Evolutionary conservation across 768 basidiomycete species (phyloP).

Genomic region (Pisolithus albus): DNA sequence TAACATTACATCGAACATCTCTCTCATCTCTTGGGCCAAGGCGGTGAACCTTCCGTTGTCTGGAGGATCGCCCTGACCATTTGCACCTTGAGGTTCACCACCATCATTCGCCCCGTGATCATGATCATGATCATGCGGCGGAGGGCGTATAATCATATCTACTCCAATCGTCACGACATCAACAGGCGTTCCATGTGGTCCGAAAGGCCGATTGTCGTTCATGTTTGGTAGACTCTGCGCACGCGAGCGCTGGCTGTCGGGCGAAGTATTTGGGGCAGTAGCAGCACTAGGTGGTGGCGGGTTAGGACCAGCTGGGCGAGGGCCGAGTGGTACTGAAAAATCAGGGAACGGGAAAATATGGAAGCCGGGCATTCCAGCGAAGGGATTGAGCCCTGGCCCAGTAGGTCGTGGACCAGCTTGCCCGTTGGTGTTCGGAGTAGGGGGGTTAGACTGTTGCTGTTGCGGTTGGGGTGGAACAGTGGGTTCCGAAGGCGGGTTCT

Average conservation of each 20-base stretch:
- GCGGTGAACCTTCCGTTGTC: conserved; percentile 6
- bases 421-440: neutral
- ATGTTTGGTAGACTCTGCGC: conserved; percentile 13
- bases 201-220: conserved; percentile 11
- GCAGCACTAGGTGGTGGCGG: conserved; percentile 9
- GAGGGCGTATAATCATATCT: conserved; percentile 30
- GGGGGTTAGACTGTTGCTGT: neutral
- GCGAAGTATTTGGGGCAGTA: conserved; percentile 11
- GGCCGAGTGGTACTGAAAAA: conserved; percentile 19
- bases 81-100: neutral
- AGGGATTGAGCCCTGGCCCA: conserved; percentile 14
- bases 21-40: conserved; percentile 17
- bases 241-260: conserved; percentile 1
- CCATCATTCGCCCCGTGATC: conserved; percentile 4
- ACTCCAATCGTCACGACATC: conserved; percentile 35
- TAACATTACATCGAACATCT: conserved; percentile 21
- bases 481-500: conserved; percentile 4
- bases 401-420: conserved; percentile 4
- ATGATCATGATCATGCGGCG: conserved; percentile 6
- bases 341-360: conserved; percentile 24
- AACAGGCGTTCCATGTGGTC: neutral
- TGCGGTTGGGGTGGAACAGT: conserved; percentile 4
- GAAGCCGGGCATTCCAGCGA: conserved; percentile 16
- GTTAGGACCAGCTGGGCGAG: neutral
- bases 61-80: conserved; percentile 7